Evolutionary conservation across 129 eudicot genomes (phyloP).

Genomic region (Flaveria bidentis): DNA sequence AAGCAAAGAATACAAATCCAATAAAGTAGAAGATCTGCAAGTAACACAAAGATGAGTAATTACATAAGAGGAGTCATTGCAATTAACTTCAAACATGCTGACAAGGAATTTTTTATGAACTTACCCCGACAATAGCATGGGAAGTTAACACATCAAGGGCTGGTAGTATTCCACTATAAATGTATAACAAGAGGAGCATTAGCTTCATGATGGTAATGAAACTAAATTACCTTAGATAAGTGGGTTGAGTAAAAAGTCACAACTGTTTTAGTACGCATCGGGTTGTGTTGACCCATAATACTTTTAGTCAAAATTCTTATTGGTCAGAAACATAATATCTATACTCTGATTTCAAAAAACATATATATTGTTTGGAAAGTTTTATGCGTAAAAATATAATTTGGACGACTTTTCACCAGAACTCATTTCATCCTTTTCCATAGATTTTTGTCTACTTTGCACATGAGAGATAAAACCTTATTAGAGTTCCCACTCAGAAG

Average conservation of each 20-base stretch:
- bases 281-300: neutral
- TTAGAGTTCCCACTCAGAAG: neutral
- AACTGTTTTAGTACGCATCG: neutral
- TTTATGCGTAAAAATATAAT: neutral
- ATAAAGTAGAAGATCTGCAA: constrained; percentile 75
- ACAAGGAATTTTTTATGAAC: constrained; percentile 14
- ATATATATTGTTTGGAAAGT: too few species aligned
- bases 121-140: constrained; percentile 81
- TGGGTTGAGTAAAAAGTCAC: neutral
- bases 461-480: neutral
- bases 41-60: neutral
- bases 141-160: constrained; percentile 66
- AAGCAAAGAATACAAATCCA: constrained; percentile 69
- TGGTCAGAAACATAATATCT: neutral
- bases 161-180: constrained; percentile 78
- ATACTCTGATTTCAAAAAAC: too few species aligned
- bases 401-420: neutral
- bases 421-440: neutral
- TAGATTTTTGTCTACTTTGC: neutral
- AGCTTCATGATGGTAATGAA: constrained; percentile 17
- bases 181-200: constrained; percentile 2
- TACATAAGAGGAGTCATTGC: neutral
- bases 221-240: neutral
- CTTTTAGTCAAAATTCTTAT: neutral
- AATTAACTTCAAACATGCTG: neutral